Evolutionary conservation across 2,329 filamentous ascomycete genomes (phyloP), one percentile per base, ranked within the genome.

Genomic region (Calonectria hawksworthii): DNA sequence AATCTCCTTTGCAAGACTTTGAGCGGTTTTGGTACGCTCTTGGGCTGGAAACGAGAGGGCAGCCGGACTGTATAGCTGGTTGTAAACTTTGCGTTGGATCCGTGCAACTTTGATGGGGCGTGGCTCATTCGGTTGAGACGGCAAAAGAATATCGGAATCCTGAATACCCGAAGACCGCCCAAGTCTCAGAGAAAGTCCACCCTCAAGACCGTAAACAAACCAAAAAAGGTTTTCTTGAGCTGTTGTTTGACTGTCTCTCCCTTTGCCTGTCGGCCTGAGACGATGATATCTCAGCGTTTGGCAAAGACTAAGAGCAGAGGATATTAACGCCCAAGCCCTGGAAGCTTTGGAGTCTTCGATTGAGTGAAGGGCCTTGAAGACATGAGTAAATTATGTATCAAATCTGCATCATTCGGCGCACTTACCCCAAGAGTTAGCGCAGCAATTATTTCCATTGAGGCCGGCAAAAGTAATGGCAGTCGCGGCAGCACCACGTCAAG

Each of bases 301-400:
- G 41, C 83, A 86, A 6, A 83, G 68, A 41, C 81, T 82, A 11
- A 82, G 75, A 7, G 85, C 85, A n/a, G 76, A 77, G 4, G 85
- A 85, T 28, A 86, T 84, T n/a, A 84, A 80, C 4, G 76, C 83
- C 81, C 84, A 86, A 21, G 84, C 84, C 41, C 79, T 61, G 21
- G 78, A 77, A 7, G 81, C 80, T 56, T 80, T 84, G 0, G 82
- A 82, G 21, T 80, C 77, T 65, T 86, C 85, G 14, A 86, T 76
- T 8, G 81, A 79, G 26, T 85, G 77, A 9, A 83, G 77, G 11
- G 83, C 77, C 85, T 86, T 61, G 26, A 0, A n/a, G 6, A 14
- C 6, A 2, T 34, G 63, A 38, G 72, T 41, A 36, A 41, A 0
- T 7, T 14, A 11, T 1, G 1, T 44, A 5, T 44, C 7, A 10